Percentiles rank a stretch among this genome's conserved stretches.
phyloP scores from a whole-genome alignment of 179 eudicot species.

The Carnegiea gigantea region DNA sequence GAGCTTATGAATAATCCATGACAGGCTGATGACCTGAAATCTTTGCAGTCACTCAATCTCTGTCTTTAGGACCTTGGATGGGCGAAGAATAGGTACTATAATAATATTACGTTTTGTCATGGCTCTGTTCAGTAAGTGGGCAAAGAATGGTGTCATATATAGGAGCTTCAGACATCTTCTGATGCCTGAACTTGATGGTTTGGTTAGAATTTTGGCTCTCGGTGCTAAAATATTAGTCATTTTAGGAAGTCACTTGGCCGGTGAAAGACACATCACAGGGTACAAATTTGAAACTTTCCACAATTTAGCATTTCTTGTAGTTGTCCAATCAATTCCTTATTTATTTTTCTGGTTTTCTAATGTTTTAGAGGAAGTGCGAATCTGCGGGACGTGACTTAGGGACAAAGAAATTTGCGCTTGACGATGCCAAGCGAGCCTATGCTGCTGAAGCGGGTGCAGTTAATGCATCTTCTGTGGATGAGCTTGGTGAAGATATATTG shows the following conservation, averaged over 20 bases:
- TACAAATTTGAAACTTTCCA: constrained; percentile 1
- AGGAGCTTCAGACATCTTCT: not conserved
- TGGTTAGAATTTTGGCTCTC: not conserved
- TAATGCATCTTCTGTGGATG: constrained; percentile 66
- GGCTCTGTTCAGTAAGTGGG: not conserved
- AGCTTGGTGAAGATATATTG: constrained; percentile 64
- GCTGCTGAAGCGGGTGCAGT: constrained; percentile 51
- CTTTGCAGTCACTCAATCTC: not conserved
- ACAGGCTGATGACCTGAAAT: not conserved
- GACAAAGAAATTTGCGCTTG: constrained; percentile 52
- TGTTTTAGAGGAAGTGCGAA: constrained; percentile 56
- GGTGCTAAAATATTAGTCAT: not conserved
- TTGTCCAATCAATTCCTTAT: constrained; percentile 9
- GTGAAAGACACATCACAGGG: not conserved
- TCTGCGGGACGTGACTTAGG: constrained; percentile 39
- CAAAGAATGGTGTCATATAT: too few species aligned
- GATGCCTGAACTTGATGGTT: not conserved
- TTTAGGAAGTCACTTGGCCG: not conserved
- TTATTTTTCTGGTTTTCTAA: constrained; percentile 13
- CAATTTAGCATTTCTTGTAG: not conserved
- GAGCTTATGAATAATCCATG: not conserved
- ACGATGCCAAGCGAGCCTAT: constrained; percentile 56
- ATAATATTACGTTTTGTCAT: not conserved
- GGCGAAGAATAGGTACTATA: not conserved
- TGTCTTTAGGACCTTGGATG: not conserved